Evolutionary conservation across 768 basidiomycete genomes (phyloP), one percentile per base, ranked within the genome.

Genomic region (Phlegmacium glaucopus): DNA sequence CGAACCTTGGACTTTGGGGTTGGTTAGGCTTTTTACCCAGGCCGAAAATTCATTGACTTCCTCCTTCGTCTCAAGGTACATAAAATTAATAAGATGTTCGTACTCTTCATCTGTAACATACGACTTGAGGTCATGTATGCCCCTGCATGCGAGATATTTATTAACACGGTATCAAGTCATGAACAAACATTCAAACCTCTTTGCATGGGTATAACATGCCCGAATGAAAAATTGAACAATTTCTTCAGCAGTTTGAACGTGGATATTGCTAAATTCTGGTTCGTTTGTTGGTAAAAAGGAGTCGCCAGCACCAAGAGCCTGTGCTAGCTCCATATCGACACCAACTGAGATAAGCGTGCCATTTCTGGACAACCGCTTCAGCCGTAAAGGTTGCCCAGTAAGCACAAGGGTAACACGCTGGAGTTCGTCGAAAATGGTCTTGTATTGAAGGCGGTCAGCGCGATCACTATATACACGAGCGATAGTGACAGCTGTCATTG

Each of bases 251-350:
- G 48, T 50, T n/a, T 36, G 42, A 5, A 25, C 47, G 3, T 29
- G 44, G 16, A 61, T 55, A 1, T 40, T 42, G 36, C 57, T 61
- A 43, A 42, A 55, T 17, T 49, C 52, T 0, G 53, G 55, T 32
- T 53, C 48, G 27, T 61, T 56, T 1, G 55, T 59, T 5, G 40
- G 40, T 2, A 57, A 15, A 37, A 56, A 56, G 1, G 52, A 53
- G 26, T 51, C 47, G 9, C 53, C 46, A 8, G 52, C 53, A 10
- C 52, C 55, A 1, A 56, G 50, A 9, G 54, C 50, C 37, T 58
- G 59, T 1, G 59, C 51, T 12, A 52, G 39, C 46, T 57, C 56
- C 28, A 57, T 34, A 42, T 60, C 56, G 3, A 51, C 50, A 15
- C 48, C 45, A 13, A 61, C 11, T 5, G 45, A 44, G n/a, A 58